These are phyloP conservation scores for Tetracentron sinense DNA, from an alignment of 164 flowering plant species.

Conservation along the genomic window DNA sequence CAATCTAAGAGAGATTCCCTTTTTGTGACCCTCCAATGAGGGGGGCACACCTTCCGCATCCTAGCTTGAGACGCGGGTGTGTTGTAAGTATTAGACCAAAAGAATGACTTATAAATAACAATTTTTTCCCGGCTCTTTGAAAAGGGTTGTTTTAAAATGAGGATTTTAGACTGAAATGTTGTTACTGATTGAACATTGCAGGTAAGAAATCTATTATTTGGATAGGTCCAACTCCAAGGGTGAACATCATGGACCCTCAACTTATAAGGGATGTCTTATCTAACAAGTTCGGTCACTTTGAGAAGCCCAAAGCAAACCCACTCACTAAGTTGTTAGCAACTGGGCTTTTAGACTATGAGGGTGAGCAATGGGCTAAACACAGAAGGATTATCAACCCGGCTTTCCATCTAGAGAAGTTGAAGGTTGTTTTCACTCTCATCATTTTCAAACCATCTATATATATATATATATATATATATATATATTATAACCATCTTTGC, in stretches of 20 bases:
- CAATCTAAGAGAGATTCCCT: too few relatives aligned
- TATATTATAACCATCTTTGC: too few relatives aligned
- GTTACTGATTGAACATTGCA: conserved; percentile 12
- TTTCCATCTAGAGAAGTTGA: conserved; percentile 44
- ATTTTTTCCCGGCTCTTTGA: neutral
- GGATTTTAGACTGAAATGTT: neutral
- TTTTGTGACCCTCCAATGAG: too few relatives aligned
- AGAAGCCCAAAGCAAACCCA: conserved; percentile 21
- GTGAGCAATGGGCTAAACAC: conserved; percentile 51
- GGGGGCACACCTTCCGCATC: too few relatives aligned
- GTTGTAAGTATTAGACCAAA: too few relatives aligned
- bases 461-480: neutral
- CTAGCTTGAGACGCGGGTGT: too few relatives aligned
- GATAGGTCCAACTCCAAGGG: conserved; percentile 34
- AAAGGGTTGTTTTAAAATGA: neutral
- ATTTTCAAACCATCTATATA: neutral
- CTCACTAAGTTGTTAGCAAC: conserved; percentile 2
- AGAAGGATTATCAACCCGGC: conserved; percentile 52
- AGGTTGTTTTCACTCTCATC: conserved; percentile 26
- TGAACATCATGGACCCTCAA: conserved; percentile 38
- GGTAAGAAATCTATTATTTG: conserved; percentile 38
- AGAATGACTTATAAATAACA: too few relatives aligned
- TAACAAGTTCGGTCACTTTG: conserved; percentile 22
- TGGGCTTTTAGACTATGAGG: conserved; percentile 31
- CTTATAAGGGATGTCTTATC: conserved; percentile 29